Percentiles rank a stretch among this genome's conserved stretches.
Conservation (phyloP, 2,329 filamentous ascomycete species). For the Ophiobolus disseminans region DNA sequence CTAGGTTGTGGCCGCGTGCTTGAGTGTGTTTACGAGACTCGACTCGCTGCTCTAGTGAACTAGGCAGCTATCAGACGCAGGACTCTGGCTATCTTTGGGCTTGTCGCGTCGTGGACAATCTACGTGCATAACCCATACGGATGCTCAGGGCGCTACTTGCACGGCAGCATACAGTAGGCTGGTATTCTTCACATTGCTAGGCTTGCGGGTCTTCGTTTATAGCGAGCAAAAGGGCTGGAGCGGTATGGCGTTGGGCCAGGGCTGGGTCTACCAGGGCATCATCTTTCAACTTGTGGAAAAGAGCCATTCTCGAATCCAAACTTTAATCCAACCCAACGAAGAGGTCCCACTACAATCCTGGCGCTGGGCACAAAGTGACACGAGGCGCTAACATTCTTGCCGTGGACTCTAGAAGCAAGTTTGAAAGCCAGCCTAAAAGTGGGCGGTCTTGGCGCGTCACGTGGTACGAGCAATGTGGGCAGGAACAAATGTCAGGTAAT, state of each 20-base stretch:
- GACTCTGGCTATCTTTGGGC: background rate
- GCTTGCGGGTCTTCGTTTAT: constrained; percentile 29
- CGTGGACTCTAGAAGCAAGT: too few relatives aligned
- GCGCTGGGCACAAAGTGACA: background rate
- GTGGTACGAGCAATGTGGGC: background rate
- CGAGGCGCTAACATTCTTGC: constrained; percentile 3
- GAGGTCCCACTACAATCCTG: background rate
- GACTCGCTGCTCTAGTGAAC: constrained; percentile 80
- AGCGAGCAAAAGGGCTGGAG: constrained; percentile 31
- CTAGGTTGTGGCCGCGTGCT: constrained; percentile 85
- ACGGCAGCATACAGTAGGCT: constrained; percentile 8
- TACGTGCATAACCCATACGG: constrained; percentile 7
- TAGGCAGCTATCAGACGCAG: background rate
- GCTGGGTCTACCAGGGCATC: background rate
- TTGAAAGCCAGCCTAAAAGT: background rate
- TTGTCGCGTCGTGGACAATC: background rate
- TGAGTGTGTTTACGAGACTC: constrained; percentile 96
- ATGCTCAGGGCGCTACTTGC: constrained; percentile 14
- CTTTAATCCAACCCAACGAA: constrained; percentile 5
- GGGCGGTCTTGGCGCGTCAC: constrained; percentile 7
- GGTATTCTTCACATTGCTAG: constrained; percentile 4
- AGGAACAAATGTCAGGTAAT: background rate
- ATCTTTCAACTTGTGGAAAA: constrained; percentile 2
- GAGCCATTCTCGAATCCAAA: constrained; percentile 14
- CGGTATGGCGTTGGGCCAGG: constrained; percentile 34